phyloP scores from a whole-genome alignment of 2,329 filamentous ascomycete species.

The Fusarium abutilonis region DNA sequence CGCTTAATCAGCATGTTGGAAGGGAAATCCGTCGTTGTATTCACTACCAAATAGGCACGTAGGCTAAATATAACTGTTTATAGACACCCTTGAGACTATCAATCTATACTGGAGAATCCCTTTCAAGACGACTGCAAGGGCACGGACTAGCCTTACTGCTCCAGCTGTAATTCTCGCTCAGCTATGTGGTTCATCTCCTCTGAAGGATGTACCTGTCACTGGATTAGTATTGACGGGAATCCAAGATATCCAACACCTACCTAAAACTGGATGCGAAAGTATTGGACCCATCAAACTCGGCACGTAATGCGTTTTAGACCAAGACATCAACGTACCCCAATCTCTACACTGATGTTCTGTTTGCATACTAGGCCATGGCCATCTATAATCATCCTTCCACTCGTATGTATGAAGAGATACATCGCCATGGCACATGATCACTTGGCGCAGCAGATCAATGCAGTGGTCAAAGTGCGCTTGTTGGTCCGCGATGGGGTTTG shows the following conservation, averaged over 20 bases:
- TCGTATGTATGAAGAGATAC: constrained; percentile 6
- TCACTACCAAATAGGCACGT: too few species aligned
- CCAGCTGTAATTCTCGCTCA: too few species aligned
- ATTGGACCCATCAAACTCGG: constrained; percentile 8
- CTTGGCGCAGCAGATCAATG: constrained; percentile 12
- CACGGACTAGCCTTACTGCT: too few species aligned
- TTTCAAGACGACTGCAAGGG: too few species aligned
- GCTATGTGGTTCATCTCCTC: too few species aligned
- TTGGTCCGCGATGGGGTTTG: constrained; percentile 10
- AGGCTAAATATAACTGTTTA: too few species aligned
- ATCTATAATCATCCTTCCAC: constrained; percentile 13
- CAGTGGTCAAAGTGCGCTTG: constrained; percentile 15
- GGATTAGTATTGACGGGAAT: too few species aligned
- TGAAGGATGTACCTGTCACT: too few species aligned
- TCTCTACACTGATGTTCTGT: constrained; percentile 9
- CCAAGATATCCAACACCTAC: neutral
- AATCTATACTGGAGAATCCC: too few species aligned
- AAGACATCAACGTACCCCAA: constrained; percentile 10
- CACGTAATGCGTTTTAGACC: constrained; percentile 7
- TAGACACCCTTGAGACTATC: too few species aligned
- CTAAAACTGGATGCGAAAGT: constrained; percentile 4
- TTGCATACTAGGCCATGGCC: constrained; percentile 14
- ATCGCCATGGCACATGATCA: constrained; percentile 15
- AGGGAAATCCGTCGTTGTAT: too few species aligned
- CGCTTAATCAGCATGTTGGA: too few species aligned